Evolutionary conservation across 257 asterid species (phyloP).

Genomic region (Salvia miltiorrhiza): DNA sequence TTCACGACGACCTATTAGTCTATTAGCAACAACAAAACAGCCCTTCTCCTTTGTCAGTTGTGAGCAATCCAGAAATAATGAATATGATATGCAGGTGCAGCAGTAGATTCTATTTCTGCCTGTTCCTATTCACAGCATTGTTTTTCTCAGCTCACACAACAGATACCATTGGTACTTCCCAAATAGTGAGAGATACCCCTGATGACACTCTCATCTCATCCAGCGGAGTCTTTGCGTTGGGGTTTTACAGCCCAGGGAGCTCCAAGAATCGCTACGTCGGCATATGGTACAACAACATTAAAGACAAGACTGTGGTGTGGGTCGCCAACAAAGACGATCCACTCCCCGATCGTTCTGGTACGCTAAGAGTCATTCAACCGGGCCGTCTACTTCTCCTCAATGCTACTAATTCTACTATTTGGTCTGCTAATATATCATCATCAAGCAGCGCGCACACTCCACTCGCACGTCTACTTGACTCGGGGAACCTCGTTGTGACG

Average conservation of each 20-base stretch:
- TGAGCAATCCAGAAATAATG: not conserved
- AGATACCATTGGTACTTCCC: constrained; percentile 7
- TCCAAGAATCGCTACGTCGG: too few relatives aligned
- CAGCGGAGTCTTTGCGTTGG: constrained; percentile 32
- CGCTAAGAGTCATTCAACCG: constrained; percentile 20
- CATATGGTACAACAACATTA: constrained; percentile 42
- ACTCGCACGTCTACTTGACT: constrained; percentile 38
- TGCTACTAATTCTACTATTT: constrained; percentile 19
- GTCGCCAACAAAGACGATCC: constrained; percentile 44
- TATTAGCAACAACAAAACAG: too few relatives aligned
- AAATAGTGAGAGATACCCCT: constrained; percentile 27
- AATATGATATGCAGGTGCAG: not conserved
- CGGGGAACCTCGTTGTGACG: constrained; percentile 46
- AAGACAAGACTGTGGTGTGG: constrained; percentile 37
- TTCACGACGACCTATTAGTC: too few relatives aligned
- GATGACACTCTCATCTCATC: constrained; percentile 37
- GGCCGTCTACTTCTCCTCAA: constrained; percentile 35
- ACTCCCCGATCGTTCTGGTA: constrained; percentile 17
- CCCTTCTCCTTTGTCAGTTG: too few relatives aligned
- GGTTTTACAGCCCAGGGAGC: constrained; percentile 1
- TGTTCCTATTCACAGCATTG: not conserved
- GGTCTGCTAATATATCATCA: constrained; percentile 44
- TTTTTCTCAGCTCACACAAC: not conserved
- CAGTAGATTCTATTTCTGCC: not conserved
- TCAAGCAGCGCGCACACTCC: constrained; percentile 25